These are phyloP conservation scores for Xylariaceae sp. DNA, from an alignment of 2,329 filamentous ascomycete genomes.

Conservation along the genomic window DNA sequence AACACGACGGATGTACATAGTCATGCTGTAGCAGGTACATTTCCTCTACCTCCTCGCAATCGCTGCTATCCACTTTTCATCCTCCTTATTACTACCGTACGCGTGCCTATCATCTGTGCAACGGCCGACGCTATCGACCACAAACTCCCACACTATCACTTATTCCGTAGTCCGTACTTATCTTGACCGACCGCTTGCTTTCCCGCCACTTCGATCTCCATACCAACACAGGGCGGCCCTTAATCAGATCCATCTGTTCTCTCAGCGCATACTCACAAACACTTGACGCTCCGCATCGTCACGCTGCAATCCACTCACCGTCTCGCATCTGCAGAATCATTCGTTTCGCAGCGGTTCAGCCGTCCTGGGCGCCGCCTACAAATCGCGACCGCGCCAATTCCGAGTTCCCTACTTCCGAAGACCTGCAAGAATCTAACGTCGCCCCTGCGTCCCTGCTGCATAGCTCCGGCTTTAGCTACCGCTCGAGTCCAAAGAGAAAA, in stretches of 20 bases:
- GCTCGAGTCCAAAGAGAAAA: no score
- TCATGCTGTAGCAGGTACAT: not conserved
- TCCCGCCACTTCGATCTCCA: slow-evolving; percentile 10
- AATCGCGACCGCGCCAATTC: not conserved
- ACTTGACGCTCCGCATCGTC: not conserved
- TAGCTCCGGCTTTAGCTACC: slow-evolving; percentile 1
- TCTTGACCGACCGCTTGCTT: not conserved
- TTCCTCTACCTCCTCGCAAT: not conserved
- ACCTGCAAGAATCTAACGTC: not conserved
- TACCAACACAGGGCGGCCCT: not conserved
- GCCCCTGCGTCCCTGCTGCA: not conserved
- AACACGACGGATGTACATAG: not conserved
- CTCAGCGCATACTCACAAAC: slow-evolving; percentile 9
- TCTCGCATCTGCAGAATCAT: not conserved
- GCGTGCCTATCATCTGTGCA: not conserved
- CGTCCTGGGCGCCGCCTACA: not conserved
- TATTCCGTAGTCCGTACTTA: not conserved
- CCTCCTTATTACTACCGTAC: not conserved
- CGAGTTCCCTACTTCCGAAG: not conserved
- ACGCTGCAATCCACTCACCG: not conserved
- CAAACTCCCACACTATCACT: not conserved
- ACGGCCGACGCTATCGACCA: not conserved
- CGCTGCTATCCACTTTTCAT: not conserved
- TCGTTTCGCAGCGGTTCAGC: not conserved
- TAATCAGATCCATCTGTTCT: slow-evolving; percentile 3